Percentiles rank a stretch among this genome's conserved stretches.
These are phyloP conservation scores for Penicillium nucicola DNA, from an alignment of 495 filamentous ascomycete genomes.

Conservation along the genomic window DNA sequence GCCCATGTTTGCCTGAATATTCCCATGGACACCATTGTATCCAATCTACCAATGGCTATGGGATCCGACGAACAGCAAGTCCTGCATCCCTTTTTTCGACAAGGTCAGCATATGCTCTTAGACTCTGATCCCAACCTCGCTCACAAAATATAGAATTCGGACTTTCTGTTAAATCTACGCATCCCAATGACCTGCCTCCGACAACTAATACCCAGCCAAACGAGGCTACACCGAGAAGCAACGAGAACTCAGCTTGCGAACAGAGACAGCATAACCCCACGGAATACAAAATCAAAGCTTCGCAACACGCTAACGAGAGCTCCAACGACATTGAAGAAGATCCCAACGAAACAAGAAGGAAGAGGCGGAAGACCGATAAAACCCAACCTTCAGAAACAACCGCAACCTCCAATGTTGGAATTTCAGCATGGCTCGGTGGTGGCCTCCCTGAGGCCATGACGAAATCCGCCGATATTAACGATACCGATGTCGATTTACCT, in stretches of 20 bases:
- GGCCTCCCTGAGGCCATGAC: background rate
- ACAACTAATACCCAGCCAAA: background rate
- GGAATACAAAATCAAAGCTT: background rate
- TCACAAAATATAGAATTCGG: conserved; percentile 25
- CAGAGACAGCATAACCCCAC: background rate
- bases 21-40: conserved; percentile 23
- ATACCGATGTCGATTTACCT: background rate
- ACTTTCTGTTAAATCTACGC: conserved; percentile 8
- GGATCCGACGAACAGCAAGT: conserved; percentile 37
- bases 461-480: background rate
- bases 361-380: conserved; percentile 51
- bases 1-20: conserved; percentile 1
- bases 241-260: background rate
- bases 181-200: conserved; percentile 1
- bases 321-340: conserved; percentile 27
- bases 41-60: conserved; percentile 35
- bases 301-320: background rate
- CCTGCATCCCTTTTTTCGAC: conserved; percentile 43
- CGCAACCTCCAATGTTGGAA: conserved; percentile 1
- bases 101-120: conserved; percentile 23
- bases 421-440: conserved; percentile 22
- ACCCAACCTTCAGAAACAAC: conserved; percentile 11
- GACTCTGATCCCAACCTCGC: background rate
- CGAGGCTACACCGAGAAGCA: background rate
- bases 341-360: conserved; percentile 41